phyloP scores from a whole-genome alignment of 257 asterid species.

The Jacaranda mimosifolia region DNA sequence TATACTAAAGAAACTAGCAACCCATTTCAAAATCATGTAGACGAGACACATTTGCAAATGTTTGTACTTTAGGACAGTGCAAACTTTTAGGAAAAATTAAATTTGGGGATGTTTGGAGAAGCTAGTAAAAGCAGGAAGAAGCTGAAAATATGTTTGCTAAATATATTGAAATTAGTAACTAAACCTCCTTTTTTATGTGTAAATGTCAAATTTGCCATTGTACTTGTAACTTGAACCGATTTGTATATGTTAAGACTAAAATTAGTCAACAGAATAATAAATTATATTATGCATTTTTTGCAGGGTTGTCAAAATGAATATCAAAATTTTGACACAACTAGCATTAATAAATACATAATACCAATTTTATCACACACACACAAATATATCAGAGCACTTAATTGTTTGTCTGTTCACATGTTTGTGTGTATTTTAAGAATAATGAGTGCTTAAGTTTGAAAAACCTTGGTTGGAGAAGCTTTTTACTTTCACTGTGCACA shows the following conservation, averaged over 20 bases:
- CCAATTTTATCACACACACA: background rate
- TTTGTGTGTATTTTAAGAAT: background rate
- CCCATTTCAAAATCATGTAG: background rate
- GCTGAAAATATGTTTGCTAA: background rate
- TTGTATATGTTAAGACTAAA: background rate
- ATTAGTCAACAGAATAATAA: background rate
- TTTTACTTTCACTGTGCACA: background rate
- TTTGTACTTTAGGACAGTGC: background rate
- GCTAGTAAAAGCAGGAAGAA: background rate
- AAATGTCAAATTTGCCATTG: background rate
- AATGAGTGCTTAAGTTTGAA: background rate
- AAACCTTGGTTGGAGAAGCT: background rate
- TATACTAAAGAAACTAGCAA: background rate
- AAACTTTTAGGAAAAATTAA: background rate
- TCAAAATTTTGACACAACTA: background rate
- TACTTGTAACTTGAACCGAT: background rate
- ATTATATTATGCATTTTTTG: background rate
- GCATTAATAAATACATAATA: background rate
- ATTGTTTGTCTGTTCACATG: background rate
- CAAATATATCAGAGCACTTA: background rate
- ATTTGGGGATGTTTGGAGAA: slow-evolving; percentile 2
- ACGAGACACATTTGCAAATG: background rate
- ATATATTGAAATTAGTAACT: background rate
- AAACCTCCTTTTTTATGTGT: background rate
- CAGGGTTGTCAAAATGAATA: background rate